Conservation (phyloP, 768 basidiomycete species). For the Pisolithus tinctorius region DNA sequence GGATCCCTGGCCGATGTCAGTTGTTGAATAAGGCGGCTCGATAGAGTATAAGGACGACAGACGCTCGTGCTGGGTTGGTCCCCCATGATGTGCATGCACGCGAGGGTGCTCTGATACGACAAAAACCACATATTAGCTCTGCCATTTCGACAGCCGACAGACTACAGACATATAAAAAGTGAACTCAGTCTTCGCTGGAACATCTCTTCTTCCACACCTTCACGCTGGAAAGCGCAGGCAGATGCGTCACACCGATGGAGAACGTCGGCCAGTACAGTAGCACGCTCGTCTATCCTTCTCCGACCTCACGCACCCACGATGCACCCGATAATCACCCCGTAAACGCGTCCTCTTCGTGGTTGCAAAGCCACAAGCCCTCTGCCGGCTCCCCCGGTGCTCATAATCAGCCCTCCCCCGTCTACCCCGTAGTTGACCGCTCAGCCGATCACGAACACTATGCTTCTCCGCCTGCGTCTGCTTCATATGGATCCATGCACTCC, state of each 20-base stretch:
- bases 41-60: conserved; percentile 8
- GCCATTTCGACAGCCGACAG: conserved; percentile 6
- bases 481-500: conserved; percentile 12
- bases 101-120: conserved; percentile 1
- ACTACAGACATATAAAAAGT: conserved; percentile 23
- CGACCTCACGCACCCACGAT: conserved; percentile 16
- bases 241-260: conserved; percentile 33
- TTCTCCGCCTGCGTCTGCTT: conserved; percentile 18
- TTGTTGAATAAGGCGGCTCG: conserved; percentile 3
- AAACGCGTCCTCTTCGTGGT: conserved; percentile 24
- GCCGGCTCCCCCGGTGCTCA: conserved; percentile 14
- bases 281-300: conserved; percentile 26
- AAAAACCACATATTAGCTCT: conserved; percentile 5
- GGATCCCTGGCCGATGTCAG: conserved; percentile 1
- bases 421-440: conserved; percentile 36
- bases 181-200: conserved; percentile 20
- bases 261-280: conserved; percentile 29
- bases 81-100: conserved; percentile 3
- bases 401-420: conserved; percentile 23
- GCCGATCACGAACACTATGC: conserved; percentile 32
- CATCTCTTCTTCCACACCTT: conserved; percentile 24
- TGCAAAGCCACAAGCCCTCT: conserved; percentile 10
- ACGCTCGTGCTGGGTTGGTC: conserved; percentile 2
- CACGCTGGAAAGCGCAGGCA: conserved; percentile 19
- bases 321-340: conserved; percentile 20